A percentile compares a stretch with the other conserved stretches of the same genome.
These are phyloP conservation scores for Aspergillus puulaauensis DNA, from an alignment of 2,329 filamentous ascomycete species.

Conservation along the genomic window DNA sequence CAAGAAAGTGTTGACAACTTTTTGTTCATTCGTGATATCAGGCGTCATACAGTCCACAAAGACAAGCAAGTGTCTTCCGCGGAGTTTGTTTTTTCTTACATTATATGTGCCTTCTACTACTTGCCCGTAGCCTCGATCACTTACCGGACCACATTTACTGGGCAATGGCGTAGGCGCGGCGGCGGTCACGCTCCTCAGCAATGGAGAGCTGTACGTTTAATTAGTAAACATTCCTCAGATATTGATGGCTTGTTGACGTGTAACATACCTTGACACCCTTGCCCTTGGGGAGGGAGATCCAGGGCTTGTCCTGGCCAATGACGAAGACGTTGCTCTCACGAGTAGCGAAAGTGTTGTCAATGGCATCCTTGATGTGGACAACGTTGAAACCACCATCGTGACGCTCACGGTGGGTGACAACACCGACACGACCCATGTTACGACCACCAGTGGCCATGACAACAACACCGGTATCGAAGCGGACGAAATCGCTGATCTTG, in stretches of 20 bases:
- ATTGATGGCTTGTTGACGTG: background rate
- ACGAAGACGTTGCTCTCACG: conserved; percentile 99
- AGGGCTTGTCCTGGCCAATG: conserved; percentile 97
- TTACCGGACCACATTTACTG: conserved; percentile 42
- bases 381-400: conserved; percentile 99
- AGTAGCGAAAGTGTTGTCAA: conserved; percentile 99
- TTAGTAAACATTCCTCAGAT: conserved; percentile 19
- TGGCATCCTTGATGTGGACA: conserved; percentile 99
- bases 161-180: conserved; percentile 68
- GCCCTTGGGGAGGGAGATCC: conserved; percentile 99
- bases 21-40: conserved; percentile 24
- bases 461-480: conserved; percentile 97
- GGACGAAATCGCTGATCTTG: conserved; percentile 98
- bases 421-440: conserved; percentile 99
- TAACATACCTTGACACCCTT: conserved; percentile 87
- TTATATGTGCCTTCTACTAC: conserved; percentile 22
- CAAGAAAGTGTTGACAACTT: conserved; percentile 17
- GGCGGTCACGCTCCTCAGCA: conserved; percentile 98
- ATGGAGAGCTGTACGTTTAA: conserved; percentile 70
- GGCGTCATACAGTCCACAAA: conserved; percentile 37
- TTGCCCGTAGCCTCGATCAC: conserved; percentile 23
- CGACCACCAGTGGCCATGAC: conserved; percentile 99
- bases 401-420: conserved; percentile 99
- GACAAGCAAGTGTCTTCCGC: conserved; percentile 38
- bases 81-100: conserved; percentile 22